Base-by-base conservation (phyloP, 306 rosid species). In the Vigna trinervia region DNA sequence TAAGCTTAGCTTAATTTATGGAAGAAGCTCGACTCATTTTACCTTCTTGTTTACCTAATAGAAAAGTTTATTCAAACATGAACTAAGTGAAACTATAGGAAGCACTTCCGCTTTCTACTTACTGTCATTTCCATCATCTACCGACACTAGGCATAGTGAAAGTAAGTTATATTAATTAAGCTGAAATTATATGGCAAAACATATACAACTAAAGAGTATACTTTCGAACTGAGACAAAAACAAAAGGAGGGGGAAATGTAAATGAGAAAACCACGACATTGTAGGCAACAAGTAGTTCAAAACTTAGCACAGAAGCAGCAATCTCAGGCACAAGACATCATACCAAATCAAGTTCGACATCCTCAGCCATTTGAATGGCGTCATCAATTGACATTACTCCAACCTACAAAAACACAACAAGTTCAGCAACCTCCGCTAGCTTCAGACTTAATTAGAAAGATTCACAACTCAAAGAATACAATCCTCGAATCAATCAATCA, bases 271-370 rank as follows among this genome's bases (percentile, higher is more conserved):
- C 8, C 71, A 71, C 34, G 64, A 8, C 28, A 41, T 12, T 41
- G 67, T 61, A 26, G 34, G 17, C 19, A 46, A 26, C 20, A 71
- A 30, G 17, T 38, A 66, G 8, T 20, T 3, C 52, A 54, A 75
- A 36, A 69, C n/a, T 43, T 5, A 57, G 14, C 14, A 56, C 4
- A 22, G 9, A 39, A 3, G 68, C 22, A 3, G 61, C 11, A 58
- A 73, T 45, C 12, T 45, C 11, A 53, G 12, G 70, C 5, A 17
- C 73, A 72, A 41, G 53, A 52, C 20, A 5, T 19, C 78, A 54
- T 85, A 96, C 99, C 90, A 96, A 85, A 81, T 96, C 97, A 63
- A 96, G 96, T 52, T 84, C 93, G 13, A 89, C 97, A 48, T 88
- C 94, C 34, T 91, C 91, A 12, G 98, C 96, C 88, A 84, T 84